These are phyloP conservation scores for Xylaria polymorpha DNA, from an alignment of 2,329 filamentous ascomycete genomes.

Conservation along the genomic window DNA sequence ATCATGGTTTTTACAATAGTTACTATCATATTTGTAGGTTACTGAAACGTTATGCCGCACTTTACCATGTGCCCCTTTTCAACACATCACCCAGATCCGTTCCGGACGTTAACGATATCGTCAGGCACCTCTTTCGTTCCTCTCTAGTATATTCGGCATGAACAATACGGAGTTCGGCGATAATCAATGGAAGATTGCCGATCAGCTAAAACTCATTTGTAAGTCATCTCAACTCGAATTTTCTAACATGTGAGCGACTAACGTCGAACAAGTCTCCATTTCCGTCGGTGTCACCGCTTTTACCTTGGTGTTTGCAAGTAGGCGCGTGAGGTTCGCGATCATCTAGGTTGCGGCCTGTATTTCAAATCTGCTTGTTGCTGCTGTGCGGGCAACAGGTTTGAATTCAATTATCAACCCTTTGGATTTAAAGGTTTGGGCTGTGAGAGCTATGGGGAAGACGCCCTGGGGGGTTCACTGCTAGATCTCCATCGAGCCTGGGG, in stretches of 20 bases:
- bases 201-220: conserved; percentile 30
- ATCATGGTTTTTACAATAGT: conserved; percentile 53
- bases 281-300: conserved; percentile 18
- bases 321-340: conserved; percentile 8
- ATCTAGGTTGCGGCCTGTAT: conserved; percentile 3
- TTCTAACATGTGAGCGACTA: background rate
- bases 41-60: no score
- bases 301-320: conserved; percentile 22
- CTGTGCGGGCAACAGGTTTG: background rate
- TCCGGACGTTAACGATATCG: background rate
- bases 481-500: background rate
- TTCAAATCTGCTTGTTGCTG: background rate
- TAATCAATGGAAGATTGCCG: conserved; percentile 21
- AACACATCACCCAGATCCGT: background rate
- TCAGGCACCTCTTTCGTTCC: conserved; percentile 53
- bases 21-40: conserved; percentile 52
- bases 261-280: conserved; percentile 18
- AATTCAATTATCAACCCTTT: background rate
- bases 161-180: conserved; percentile 46
- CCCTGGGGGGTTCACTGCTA: background rate
- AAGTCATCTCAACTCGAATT: background rate
- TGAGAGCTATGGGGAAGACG: background rate
- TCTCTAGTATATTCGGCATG: conserved; percentile 56
- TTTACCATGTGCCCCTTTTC: background rate
- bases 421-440: background rate